Evolutionary conservation across 2,329 filamentous ascomycete genomes (phyloP), one percentile per base, ranked within the genome.

Genomic region (Aspergillus pseudoviridinutans): DNA sequence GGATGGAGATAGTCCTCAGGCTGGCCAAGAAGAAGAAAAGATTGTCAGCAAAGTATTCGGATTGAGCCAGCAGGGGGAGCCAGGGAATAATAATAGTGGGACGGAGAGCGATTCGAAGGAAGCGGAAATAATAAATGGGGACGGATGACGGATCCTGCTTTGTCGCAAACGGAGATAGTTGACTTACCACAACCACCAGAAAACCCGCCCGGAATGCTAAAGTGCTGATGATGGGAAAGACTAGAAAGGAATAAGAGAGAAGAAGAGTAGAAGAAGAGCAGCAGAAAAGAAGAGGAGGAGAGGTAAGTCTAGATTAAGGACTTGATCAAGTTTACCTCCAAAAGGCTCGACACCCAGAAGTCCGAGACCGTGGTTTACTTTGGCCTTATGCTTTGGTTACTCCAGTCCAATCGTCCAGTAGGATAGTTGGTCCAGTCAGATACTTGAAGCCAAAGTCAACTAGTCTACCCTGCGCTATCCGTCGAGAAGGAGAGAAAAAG

Each of bases 211-310:
- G 22, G 44, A 47, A 47, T 47, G 41, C 17, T 20, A 22, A 7
- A 44, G 2, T 38, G 32, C 5, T 38, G 32, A 14, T 25, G 41
- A 44, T 25, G 32, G 52, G 46, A 54, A 12, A 25, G 14, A 47
- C 24, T 38, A 28, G 32, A 32, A 35, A 54, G 17, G 52, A 22
- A 28, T 25, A 25, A 9, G 29, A 56, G 32, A 42, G 32, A 52
- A 52, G 14, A 8, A 9, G 38, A 50, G 49, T 24, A 17, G 35
- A 28, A 38, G 25, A 51, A 46, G 46, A 52, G 44, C 54, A 59
- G 35, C 25, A 56, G 50, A 54, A 28, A 56, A 38, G 35, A 49
- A 47, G 54, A 59, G 42, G 32, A 57, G 51, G 51, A 47, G 54
- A 29, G 29, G 8, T 4, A 32, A 51, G 27, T 46, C 51, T 6